A percentile compares a stretch with the other conserved stretches of the same genome.
Conservation (phyloP, 2,329 filamentous ascomycete species). For the Rhynchosporium agropyri region DNA sequence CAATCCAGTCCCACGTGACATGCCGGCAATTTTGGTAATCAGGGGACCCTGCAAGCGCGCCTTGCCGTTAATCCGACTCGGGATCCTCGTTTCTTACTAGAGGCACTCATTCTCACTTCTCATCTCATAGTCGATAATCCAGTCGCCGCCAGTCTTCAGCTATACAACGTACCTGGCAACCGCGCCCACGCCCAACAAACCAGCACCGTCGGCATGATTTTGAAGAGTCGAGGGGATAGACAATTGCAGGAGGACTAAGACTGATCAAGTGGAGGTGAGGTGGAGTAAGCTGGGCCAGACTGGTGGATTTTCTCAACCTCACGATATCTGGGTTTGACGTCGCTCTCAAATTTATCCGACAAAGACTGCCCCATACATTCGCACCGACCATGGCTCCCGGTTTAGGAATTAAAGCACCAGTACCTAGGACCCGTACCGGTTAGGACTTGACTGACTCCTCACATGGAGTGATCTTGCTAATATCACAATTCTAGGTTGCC, state of each 20-base stretch:
- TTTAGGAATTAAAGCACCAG: constrained; percentile 39
- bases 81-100: no score
- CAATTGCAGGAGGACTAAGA: not conserved
- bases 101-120: no score
- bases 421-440: constrained; percentile 40
- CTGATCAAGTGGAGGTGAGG: no score
- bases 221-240: not conserved
- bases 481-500: constrained; percentile 50
- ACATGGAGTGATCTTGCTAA: constrained; percentile 12
- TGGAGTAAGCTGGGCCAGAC: no score
- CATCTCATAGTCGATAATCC: no score
- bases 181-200: not conserved
- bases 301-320: no score
- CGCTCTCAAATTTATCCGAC: no score
- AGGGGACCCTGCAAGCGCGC: not conserved
- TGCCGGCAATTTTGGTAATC: not conserved
- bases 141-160: not conserved
- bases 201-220: constrained; percentile 1
- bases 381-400: constrained; percentile 35
- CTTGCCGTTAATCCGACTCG: not conserved
- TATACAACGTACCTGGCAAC: not conserved
- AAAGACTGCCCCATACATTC: no score
- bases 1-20: not conserved
- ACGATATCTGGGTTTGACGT: no score
- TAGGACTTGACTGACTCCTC: constrained; percentile 1